Evolutionary conservation across 2,329 filamentous ascomycete genomes (phyloP).

Genomic region (Paecilomyces niveus): DNA sequence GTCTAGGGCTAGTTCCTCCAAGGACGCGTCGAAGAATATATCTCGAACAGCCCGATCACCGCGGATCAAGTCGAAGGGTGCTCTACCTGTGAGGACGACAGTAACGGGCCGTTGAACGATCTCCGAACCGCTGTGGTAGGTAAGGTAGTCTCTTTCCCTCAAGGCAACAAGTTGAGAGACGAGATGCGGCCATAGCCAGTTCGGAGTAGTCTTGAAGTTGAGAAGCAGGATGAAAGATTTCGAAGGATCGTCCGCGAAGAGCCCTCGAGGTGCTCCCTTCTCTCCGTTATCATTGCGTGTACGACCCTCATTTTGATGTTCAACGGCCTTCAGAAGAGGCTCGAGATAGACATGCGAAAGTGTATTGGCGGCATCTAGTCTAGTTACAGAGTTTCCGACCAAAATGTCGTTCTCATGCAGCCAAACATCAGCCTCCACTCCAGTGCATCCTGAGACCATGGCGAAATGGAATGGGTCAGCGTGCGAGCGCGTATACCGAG

Average conservation of each 20-base stretch:
- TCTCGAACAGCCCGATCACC: neutral
- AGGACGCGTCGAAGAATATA: conserved; percentile 9
- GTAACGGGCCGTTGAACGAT: conserved; percentile 16
- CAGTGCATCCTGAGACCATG: conserved; percentile 17
- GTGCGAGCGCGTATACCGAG: conserved; percentile 12
- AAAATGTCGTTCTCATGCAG: conserved; percentile 15
- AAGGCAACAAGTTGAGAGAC: conserved; percentile 12
- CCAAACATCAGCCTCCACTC: conserved; percentile 19
- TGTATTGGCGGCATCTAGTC: conserved; percentile 8
- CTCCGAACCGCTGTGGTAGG: conserved; percentile 13
- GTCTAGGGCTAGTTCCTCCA: conserved; percentile 5
- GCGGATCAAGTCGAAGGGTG: conserved; percentile 2
- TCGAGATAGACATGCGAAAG: conserved; percentile 16
- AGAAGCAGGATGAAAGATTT: conserved; percentile 17
- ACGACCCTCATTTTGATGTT: conserved; percentile 5
- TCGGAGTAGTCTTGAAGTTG: conserved; percentile 13
- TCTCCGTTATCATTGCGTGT: neutral
- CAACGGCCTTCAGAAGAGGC: conserved; percentile 12
- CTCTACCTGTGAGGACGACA: conserved; percentile 14
- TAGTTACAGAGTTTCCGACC: conserved; percentile 9
- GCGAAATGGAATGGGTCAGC: conserved; percentile 14
- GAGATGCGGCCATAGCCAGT: conserved; percentile 12
- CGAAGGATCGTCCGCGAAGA: conserved; percentile 6
- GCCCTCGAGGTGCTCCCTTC: neutral
- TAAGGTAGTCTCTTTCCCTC: conserved; percentile 14